phyloP scores from a whole-genome alignment of 257 asterid species.

The Thymus mandschuricus region DNA sequence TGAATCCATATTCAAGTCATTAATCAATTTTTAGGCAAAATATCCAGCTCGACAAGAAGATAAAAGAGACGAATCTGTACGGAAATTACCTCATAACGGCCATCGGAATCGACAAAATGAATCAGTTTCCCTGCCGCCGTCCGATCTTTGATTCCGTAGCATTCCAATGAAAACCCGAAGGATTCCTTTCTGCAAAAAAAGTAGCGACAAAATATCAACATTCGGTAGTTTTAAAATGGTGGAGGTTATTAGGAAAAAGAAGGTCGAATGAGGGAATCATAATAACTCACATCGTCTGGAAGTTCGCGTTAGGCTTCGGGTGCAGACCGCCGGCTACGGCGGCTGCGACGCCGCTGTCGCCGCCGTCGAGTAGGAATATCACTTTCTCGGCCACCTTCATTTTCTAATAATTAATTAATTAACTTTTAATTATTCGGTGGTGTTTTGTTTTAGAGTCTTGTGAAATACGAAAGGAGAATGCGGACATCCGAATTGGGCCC shows the following conservation, averaged over 20 bases:
- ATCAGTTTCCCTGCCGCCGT: slow-evolving; percentile 57
- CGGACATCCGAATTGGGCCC: slow-evolving; percentile 11
- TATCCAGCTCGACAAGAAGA: slow-evolving; percentile 17
- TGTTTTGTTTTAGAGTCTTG: not conserved
- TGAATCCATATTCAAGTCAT: not conserved
- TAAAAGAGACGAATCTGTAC: not conserved
- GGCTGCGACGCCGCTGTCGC: slow-evolving; percentile 57
- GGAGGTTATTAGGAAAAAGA: not conserved
- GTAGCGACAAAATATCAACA: not conserved
- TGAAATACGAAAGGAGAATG: not conserved
- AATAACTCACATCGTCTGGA: slow-evolving; percentile 49
- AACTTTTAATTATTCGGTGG: not conserved
- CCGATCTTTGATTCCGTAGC: slow-evolving; percentile 63
- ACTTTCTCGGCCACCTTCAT: slow-evolving; percentile 67
- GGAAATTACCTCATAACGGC: slow-evolving; percentile 55
- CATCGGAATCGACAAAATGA: slow-evolving; percentile 54
- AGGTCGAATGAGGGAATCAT: not conserved
- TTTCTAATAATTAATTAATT: slow-evolving; percentile 18
- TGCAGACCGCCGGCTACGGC: slow-evolving; percentile 56
- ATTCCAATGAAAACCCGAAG: slow-evolving; percentile 62
- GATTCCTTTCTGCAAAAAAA: slow-evolving; percentile 55
- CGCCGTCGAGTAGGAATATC: slow-evolving; percentile 63
- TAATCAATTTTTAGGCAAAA: not conserved
- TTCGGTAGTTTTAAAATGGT: not conserved
- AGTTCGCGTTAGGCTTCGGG: slow-evolving; percentile 48